These are phyloP conservation scores for Taphrina deformans DNA, from an alignment of 1,139 yeast genomes.

Conservation along the genomic window DNA sequence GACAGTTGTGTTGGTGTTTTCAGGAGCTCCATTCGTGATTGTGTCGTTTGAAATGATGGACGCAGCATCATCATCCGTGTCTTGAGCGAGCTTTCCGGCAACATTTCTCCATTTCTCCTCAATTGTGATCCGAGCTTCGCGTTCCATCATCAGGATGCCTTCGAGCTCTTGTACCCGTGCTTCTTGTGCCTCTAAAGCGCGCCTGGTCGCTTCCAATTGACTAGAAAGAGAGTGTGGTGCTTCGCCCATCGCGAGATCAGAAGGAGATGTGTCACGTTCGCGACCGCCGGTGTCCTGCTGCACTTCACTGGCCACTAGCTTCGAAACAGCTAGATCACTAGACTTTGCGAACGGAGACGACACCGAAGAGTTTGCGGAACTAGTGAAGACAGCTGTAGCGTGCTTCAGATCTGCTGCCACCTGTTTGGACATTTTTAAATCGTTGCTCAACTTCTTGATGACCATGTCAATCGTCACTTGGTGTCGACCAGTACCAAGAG, in stretches of 20 bases:
- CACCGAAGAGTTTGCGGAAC: not conserved
- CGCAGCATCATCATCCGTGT: not conserved
- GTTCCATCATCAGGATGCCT: slow-evolving; percentile 5
- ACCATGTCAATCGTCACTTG: slow-evolving; percentile 29
- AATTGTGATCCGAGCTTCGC: slow-evolving; percentile 19
- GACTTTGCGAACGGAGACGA: slow-evolving; percentile 9
- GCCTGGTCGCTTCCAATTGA: slow-evolving; percentile 10
- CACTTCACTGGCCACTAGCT: not conserved
- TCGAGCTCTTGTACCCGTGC: slow-evolving; percentile 21
- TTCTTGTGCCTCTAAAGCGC: slow-evolving; percentile 19
- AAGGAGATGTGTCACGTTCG: not conserved
- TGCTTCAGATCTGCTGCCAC: slow-evolving; percentile 35
- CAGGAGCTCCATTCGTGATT: not conserved
- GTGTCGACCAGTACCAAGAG: slow-evolving; percentile 26
- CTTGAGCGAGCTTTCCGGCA: not conserved
- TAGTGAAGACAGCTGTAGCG: slow-evolving; percentile 11
- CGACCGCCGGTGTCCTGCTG: not conserved
- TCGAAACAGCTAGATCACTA: not conserved
- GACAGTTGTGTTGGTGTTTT: not conserved
- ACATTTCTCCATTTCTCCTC: slow-evolving; percentile 1
- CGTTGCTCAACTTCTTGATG: slow-evolving; percentile 29
- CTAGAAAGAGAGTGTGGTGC: slow-evolving; percentile 10
- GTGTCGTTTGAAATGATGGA: not conserved
- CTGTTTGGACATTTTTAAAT: slow-evolving; percentile 31
- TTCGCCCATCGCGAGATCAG: not conserved